Percentiles rank a stretch among this genome's conserved stretches.
Conservation (phyloP, 1,284 basidiomycete genomes). For the Papiliotrema laurentii region DNA sequence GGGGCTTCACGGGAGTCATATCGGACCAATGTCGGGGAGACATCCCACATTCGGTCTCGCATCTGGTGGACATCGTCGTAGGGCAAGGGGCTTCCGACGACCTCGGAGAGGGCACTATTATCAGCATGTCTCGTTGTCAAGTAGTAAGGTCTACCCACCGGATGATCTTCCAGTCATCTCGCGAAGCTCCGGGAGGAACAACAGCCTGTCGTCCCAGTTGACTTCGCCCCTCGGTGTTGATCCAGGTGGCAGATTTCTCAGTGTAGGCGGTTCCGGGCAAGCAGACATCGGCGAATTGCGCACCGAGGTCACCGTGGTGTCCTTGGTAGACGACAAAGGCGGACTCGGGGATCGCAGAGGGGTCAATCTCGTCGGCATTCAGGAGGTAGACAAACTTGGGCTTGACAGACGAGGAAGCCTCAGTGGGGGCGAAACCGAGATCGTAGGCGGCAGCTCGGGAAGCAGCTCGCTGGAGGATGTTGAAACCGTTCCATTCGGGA, state of each 20-base stretch:
- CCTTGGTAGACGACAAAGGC: conserved; percentile 99
- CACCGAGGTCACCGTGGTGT: conserved; percentile 95
- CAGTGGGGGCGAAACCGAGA: conserved; percentile 82
- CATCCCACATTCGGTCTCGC: conserved; percentile 94
- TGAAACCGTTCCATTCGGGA: conserved; percentile 94
- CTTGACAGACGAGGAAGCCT: conserved; percentile 65
- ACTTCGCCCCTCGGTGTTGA: conserved; percentile 93
- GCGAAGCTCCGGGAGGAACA: conserved; percentile 85
- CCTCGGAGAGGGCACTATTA: conserved; percentile 79
- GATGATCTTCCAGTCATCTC: conserved; percentile 99
- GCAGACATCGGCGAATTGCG: conserved; percentile 93
- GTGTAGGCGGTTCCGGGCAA: conserved; percentile 93
- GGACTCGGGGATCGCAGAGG: conserved; percentile 82
- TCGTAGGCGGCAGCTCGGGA: conserved; percentile 96
- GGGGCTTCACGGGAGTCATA: conserved; percentile 82
- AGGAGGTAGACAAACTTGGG: conserved; percentile 98
- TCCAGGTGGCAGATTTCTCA: conserved; percentile 90
- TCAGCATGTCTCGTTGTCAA: too few species aligned
- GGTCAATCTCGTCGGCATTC: conserved; percentile 91
- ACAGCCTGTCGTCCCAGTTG: conserved; percentile 92
- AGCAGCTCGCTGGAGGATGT: conserved; percentile 83
- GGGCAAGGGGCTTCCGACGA: conserved; percentile 71
- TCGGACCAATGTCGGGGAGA: conserved; percentile 83
- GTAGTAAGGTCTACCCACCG: background rate
- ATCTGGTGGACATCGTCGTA: conserved; percentile 87